Evolutionary conservation across 1,139 yeast genomes (phyloP), one percentile per base, ranked within the genome.

Genomic region (Torulaspora pretoriensis): DNA sequence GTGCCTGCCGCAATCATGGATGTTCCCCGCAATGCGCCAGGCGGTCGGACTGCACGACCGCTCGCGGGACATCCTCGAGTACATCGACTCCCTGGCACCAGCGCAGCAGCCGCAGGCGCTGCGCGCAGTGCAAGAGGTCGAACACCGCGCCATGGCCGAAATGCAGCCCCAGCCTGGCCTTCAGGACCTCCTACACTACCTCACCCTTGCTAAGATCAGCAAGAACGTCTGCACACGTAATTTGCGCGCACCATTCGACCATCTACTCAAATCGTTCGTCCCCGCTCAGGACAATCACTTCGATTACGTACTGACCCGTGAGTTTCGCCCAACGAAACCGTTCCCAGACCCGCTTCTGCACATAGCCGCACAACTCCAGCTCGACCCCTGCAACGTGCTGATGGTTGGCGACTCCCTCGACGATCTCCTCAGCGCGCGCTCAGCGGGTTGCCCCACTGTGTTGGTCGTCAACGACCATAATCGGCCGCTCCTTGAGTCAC

Each of bases 331-430:
- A 0, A 77, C 86, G 8, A 81, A 81, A 56, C 87, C 87, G 1
- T 69, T 75, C 12, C 83, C 85, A 0, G 75, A 73, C 34, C 84
- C 86, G 1, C 60, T 81, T 30, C 60, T 74, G 13, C 75, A 78
- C 50, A 80, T 81, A 17, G 73, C 80, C 2, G 50, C 66, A 13
- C 46, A 57, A 3, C 75, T 82, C 78, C 60, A 68, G 36, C 45
- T 74, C 7, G 53, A 61, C 2, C 74, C 83, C 0, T 53, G 62
- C 17, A 67, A 73, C 35, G 54, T 80, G 24, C 57, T 80, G n/a
- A 81, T 81, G 87, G 82, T 81, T 7, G 87, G 87, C 14, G 87
- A 81, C 56, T 80, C 85, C 0, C 63, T 69, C 30, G 87, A 81
- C 59, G 87, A 81, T 57, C 77, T 81, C 79, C 64, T 57, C 37